A percentile compares a stretch with the other conserved stretches of the same genome.
Evolutionary conservation across 1,284 basidiomycete species (phyloP).

Genomic region (Pascua guehoae): DNA sequence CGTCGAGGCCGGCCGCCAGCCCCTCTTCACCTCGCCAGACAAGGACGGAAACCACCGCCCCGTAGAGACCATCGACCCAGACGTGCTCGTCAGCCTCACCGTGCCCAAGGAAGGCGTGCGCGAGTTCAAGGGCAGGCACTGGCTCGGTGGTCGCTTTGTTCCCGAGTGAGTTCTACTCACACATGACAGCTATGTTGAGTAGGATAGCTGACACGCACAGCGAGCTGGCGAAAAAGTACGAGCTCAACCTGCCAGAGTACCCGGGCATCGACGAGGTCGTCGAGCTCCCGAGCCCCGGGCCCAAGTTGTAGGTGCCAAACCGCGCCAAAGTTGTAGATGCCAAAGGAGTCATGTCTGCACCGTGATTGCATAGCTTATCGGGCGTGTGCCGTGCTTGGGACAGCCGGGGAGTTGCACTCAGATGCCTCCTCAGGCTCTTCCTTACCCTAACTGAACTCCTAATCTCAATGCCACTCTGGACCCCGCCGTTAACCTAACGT

Average conservation of each 20-base stretch:
- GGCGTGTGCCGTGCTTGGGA: too few relatives aligned
- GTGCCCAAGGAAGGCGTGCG: conserved; percentile 86
- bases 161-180: conserved; percentile 60
- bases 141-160: conserved; percentile 87
- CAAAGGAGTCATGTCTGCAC: too few relatives aligned
- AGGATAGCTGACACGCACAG: conserved; percentile 48
- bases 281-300: conserved; percentile 51
- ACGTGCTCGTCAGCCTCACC: conserved; percentile 83
- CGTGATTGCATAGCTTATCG: too few relatives aligned
- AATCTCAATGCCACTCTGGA: too few relatives aligned
- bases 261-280: conserved; percentile 75
- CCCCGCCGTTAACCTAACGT: too few relatives aligned
- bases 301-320: conserved; percentile 11
- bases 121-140: conserved; percentile 76
- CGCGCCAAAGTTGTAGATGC: too few relatives aligned
- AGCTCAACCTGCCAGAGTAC: conserved; percentile 73
- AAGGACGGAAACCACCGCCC: conserved; percentile 61
- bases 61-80: conserved; percentile 59
- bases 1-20: conserved; percentile 54
- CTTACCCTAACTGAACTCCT: too few relatives aligned
- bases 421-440: too few relatives aligned
- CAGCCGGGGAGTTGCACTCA: too few relatives aligned
- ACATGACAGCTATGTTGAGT: background rate
- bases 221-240: conserved; percentile 64
- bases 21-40: conserved; percentile 31